Evolutionary conservation across 345 rosid species (phyloP), one percentile per base, ranked within the genome.

Genomic region (Carallia brachiata): DNA sequence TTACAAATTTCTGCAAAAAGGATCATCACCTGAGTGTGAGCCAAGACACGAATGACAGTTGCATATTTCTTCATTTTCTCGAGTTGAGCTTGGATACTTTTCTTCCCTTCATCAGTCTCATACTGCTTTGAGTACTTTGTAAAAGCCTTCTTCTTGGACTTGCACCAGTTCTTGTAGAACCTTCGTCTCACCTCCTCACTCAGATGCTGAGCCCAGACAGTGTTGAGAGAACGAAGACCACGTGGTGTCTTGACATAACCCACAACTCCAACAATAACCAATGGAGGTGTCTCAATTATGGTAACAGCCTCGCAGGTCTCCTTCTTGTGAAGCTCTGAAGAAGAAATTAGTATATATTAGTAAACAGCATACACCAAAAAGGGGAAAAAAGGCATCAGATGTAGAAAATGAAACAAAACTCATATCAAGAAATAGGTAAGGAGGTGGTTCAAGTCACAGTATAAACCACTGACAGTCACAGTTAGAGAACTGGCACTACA

Each of bases 221-320:
- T 91, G 83, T 75, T 83, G 82, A 91, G 68, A 5, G 90, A 61
- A 23, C 95, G 85, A n/a, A 91, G 82, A 15, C 93, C 97, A 61
- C 88, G 83, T 1, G 97, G 93, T 6, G 97, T 89, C 79, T 82
- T 89, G 65, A 91, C 83, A 34, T 89, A 89, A 10, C 89, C 96
- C 67, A 91, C 96, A 68, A 91, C 93, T 48, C 96, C 97, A 76
- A 91, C 93, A 72, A 89, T 80, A 2, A 91, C 84, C 92, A 91
- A 82, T 23, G 97, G 88, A 39, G 97, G 97, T 56, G 97, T 86
- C 74, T 91, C 97, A 75, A 91, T 32, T n/a, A 91, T 76, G 1
- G 97, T 91, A 54, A 91, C 97, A 53, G 97, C 95, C 75, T 91
- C 97, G 48, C 96, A 89, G 4, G 97, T 86, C 84, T 91, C 96